Base-by-base conservation (phyloP, 176 grass and related monocot species). In the Musa acuminata region DNA sequence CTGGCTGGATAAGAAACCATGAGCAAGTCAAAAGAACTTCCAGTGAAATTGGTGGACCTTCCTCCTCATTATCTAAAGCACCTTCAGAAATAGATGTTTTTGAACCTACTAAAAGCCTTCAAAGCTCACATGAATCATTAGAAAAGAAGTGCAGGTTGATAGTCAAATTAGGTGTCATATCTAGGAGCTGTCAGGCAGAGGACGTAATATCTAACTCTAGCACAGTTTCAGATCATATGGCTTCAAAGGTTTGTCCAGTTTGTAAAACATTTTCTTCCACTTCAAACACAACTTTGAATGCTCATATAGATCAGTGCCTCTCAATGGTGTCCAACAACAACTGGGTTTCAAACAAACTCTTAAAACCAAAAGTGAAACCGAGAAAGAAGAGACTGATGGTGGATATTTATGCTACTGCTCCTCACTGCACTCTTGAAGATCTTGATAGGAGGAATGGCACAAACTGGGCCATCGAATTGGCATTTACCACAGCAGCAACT, bases 401-500 rank as follows among this genome's bases (percentile, higher is more conserved):
- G 6, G 79, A 81, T 16, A 64, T 81, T 51, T 81, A 81, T n/a
- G n/a, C 70, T 23, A 73, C 67, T 20, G 78, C 78, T 21, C 20
- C 64, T 9, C 67, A 35, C 51, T 69, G 68, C 78, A 80, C 78
- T 72, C 67, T 80, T 50, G 54, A 80, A 53, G 78, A 80, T 9
- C 78, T 81, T 53, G 79, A 81, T 66, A 81, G 22, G 71, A 81
- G 79, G 51, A 81, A 81, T 48, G 79, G 79, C 14, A 81, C 71
- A 50, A 82, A 82, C 20, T 82, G 80, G 80, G 71, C 80, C 70
- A 17, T 14, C 7, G 72, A 76, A 50, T 55, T 82, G 59, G 71
- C 76, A 26, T 58, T 55, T 7, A 20, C 55, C 43, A 6, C 58
- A 16, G 50, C 11, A n/a, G 19, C 62, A 73, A 66, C 8, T 9